Evolutionary conservation across 163 green algal species (phyloP).

Genomic region (Dunaliella salina): DNA sequence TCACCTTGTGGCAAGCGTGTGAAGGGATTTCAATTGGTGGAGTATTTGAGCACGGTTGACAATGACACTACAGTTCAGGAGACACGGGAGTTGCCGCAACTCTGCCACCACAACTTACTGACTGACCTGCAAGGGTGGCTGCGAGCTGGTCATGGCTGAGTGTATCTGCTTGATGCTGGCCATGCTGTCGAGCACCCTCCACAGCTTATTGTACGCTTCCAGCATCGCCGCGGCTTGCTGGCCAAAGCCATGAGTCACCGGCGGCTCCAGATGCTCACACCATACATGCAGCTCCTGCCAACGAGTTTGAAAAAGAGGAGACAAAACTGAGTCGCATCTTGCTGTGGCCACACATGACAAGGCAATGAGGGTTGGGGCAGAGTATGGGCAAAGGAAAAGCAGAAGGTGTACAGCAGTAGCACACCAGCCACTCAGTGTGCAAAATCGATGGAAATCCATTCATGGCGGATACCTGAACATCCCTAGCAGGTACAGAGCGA

Average conservation of each 20-base stretch:
- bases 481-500: too few relatives aligned
- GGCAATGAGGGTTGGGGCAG: background rate
- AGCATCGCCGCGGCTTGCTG: slow-evolving; percentile 12
- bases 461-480: too few relatives aligned
- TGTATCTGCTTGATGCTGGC: slow-evolving; percentile 11
- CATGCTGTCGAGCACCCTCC: slow-evolving; percentile 1
- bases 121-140: slow-evolving; percentile 1
- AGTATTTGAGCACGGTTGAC: too few relatives aligned
- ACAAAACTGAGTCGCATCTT: background rate
- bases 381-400: background rate
- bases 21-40: too few relatives aligned
- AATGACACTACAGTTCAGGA: too few relatives aligned
- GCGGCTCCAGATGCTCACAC: background rate
- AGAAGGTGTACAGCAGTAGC: too few relatives aligned
- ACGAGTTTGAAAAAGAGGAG: background rate
- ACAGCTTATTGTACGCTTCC: background rate
- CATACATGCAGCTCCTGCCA: slow-evolving; percentile 8
- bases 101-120: too few relatives aligned
- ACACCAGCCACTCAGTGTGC: too few relatives aligned
- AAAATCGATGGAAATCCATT: too few relatives aligned
- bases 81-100: too few relatives aligned
- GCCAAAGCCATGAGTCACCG: slow-evolving; percentile 3
- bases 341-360: background rate
- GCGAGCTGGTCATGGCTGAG: background rate
- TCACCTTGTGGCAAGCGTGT: too few relatives aligned